Conservation (phyloP, 1,139 yeast species). For the Blastobotrys indianensis region DNA sequence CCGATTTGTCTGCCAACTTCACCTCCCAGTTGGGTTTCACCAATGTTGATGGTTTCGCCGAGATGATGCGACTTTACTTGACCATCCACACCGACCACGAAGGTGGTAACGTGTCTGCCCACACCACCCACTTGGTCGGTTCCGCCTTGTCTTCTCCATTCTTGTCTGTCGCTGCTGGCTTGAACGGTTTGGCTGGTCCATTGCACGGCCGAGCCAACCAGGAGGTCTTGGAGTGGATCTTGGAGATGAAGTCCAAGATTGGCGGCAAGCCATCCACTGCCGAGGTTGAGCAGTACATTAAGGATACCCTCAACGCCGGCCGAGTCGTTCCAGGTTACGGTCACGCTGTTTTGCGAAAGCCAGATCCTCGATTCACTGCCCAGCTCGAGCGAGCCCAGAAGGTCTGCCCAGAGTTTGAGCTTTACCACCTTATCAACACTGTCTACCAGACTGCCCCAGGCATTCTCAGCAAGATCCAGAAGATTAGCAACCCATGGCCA, state of each 20-base stretch:
- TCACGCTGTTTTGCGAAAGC: conserved; percentile 93
- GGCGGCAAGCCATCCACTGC: conserved; percentile 71
- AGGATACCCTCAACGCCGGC: conserved; percentile 88
- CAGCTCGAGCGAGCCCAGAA: conserved; percentile 96
- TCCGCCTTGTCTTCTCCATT: conserved; percentile 92
- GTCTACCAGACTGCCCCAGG: conserved; percentile 94
- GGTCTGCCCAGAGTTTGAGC: conserved; percentile 95
- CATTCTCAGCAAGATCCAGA: conserved; percentile 93
- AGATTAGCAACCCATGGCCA: conserved; percentile 99
- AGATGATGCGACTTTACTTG: conserved; percentile 90
- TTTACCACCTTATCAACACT: conserved; percentile 86
- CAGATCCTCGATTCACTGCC: conserved; percentile 97
- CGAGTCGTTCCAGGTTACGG: conserved; percentile 98
- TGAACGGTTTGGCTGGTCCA: conserved; percentile 97
- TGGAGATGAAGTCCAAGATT: conserved; percentile 72
- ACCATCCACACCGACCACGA: conserved; percentile 98
- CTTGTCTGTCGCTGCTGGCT: conserved; percentile 89
- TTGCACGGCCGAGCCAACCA: conserved; percentile 98
- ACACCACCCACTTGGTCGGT: conserved; percentile 94
- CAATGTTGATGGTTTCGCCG: conserved; percentile 71
- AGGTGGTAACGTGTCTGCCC: conserved; percentile 98
- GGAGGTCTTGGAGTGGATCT: conserved; percentile 94
- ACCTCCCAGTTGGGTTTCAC: conserved; percentile 82
- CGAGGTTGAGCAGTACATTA: conserved; percentile 72
- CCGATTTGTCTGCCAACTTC: conserved; percentile 93